Conservation (phyloP, 495 filamentous ascomycete genomes). For the Penicillium lagena region DNA sequence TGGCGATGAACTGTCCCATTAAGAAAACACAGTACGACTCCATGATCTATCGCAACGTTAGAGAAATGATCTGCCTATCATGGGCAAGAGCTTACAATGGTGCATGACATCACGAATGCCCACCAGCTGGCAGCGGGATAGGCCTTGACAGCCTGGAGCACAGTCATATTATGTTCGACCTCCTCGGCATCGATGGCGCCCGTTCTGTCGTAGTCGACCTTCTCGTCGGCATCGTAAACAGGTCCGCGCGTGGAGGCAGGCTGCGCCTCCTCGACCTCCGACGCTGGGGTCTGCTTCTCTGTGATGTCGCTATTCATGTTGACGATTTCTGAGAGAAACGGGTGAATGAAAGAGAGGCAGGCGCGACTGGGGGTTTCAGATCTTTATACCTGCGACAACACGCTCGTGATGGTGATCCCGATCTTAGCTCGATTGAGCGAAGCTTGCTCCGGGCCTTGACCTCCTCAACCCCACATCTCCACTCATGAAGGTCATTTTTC, state of each 20-base stretch:
- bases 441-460: slow-evolving; percentile 26
- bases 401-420: slow-evolving; percentile 12
- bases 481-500: slow-evolving; percentile 8
- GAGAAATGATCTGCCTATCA: slow-evolving; percentile 13
- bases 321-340: slow-evolving; percentile 20
- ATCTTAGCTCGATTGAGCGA: slow-evolving; percentile 17
- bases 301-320: slow-evolving; percentile 34
- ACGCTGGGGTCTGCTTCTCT: slow-evolving; percentile 27
- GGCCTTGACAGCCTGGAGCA: slow-evolving; percentile 38
- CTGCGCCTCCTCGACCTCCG: slow-evolving; percentile 32
- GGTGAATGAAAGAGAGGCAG: slow-evolving; percentile 21
- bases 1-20: slow-evolving; percentile 39
- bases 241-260: slow-evolving; percentile 24
- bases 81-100: slow-evolving; percentile 39
- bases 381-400: slow-evolving; percentile 23
- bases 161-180: slow-evolving; percentile 39
- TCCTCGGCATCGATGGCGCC: slow-evolving; percentile 41
- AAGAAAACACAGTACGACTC: slow-evolving; percentile 42
- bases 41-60: slow-evolving; percentile 35
- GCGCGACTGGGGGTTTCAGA: slow-evolving; percentile 21
- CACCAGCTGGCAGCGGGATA: slow-evolving; percentile 43
- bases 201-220: slow-evolving; percentile 38
- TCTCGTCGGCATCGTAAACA: slow-evolving; percentile 36
- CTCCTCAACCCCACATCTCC: slow-evolving; percentile 12
- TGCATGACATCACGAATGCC: slow-evolving; percentile 47